Evolutionary conservation across 2,329 filamentous ascomycete species (phyloP).

Genomic region (Ascochyta rabiei): DNA sequence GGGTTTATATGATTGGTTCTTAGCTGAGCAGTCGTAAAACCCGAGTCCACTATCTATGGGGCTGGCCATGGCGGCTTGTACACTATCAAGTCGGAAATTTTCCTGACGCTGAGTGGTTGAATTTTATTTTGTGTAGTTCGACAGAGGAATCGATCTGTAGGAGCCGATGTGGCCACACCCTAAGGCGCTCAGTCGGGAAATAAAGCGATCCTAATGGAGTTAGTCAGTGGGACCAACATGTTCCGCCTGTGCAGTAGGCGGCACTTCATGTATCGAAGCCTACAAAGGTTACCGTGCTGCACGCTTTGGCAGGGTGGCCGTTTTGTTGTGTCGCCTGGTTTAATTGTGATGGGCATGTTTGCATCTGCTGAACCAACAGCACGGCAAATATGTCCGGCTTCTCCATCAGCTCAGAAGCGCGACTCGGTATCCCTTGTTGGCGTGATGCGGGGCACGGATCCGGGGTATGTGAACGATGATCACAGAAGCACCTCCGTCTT

Average conservation of each 20-base stretch:
- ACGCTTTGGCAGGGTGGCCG: background rate
- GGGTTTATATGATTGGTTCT: background rate
- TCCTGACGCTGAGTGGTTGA: no score
- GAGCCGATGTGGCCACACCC: no score
- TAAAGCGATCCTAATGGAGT: background rate
- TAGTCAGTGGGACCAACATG: slow-evolving; percentile 1
- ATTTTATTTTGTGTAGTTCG: no score
- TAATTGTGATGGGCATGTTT: background rate
- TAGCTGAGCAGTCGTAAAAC: background rate
- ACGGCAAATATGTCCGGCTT: background rate
- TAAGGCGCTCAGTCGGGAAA: background rate
- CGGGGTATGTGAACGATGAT: background rate
- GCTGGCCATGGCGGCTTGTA: no score
- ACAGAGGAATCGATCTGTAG: no score
- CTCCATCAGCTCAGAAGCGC: background rate
- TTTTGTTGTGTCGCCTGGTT: background rate
- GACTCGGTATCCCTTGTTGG: background rate
- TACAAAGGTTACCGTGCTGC: background rate
- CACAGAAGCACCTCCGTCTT: background rate
- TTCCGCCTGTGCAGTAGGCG: background rate
- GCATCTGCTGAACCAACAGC: background rate
- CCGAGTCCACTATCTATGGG: background rate
- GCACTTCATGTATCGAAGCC: background rate
- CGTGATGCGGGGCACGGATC: slow-evolving; percentile 7
- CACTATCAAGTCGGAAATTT: no score